Base-by-base conservation (phyloP, 2,329 filamentous ascomycete genomes). In the Dichotomopilus funicola region DNA sequence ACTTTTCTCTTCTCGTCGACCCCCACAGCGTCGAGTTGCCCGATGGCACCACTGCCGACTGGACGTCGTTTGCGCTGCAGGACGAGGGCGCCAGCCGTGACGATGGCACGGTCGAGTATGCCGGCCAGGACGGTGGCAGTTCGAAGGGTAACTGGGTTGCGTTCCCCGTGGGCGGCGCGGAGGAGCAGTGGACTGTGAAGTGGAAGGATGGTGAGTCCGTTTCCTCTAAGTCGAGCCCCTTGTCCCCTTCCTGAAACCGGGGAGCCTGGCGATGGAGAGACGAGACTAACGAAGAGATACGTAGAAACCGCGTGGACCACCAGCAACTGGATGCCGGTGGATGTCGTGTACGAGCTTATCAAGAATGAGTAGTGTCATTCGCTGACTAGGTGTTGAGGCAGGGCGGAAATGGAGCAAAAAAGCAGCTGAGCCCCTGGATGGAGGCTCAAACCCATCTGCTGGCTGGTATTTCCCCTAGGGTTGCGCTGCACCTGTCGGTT, bases 121-220 rank as follows among this genome's bases (percentile, higher is more conserved):
- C 46, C 1, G 57, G 50, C 1, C 46, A 34, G 44, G 58, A 44
- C 2, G 56, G 47, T 1, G 49, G n/a, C 44, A 58, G 31, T 4
- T 67, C 13, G 3, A 31, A 37, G 6, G 54, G 66, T 6, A 47
- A 59, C 34, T 74, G 72, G 72, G 61, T 71, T n/a, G 67, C 68
- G 2, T 68, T 73, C 56, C 71, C 19, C 12, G 40, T 19, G 10
- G 13, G 13, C 42, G 19, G 1, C 54, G 47, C 35, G 35, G 13
- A 12, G 19, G 50, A 31, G 42, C 56, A 38, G 34, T 73, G 67
- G 68, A 58, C 58, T 35, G 64, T 72, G 33, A 70, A 67, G 55
- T 74, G 71, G 70, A 69, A 69, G 43, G 67, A 69, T 58, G 68
- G 71, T 72, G 54, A 62, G 71, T 27, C 19, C 19, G 19, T 3